A percentile compares a stretch with the other conserved stretches of the same genome.
Evolutionary conservation across 2,329 filamentous ascomycete genomes (phyloP).

Genomic region (Neopestalotiopsis rosae): DNA sequence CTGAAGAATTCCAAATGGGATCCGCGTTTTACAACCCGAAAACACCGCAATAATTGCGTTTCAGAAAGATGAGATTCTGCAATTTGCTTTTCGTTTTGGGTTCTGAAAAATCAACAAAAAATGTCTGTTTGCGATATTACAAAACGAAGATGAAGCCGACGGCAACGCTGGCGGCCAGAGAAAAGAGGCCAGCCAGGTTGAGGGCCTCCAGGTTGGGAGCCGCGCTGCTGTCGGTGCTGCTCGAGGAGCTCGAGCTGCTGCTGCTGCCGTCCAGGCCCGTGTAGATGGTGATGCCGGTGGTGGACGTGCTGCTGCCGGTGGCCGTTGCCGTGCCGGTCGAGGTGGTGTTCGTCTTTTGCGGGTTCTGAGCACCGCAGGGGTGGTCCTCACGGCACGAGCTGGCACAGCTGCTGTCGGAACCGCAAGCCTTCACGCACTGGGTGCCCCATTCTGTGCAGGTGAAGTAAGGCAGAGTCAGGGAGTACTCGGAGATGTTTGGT

Average conservation of each 20-base stretch:
- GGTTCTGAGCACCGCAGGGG: conserved; percentile 74
- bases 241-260: conserved; percentile 18
- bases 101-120: no score
- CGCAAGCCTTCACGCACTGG: conserved; percentile 69
- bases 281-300: conserved; percentile 28
- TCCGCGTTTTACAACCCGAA: not conserved
- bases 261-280: conserved; percentile 20
- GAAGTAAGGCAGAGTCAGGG: conserved; percentile 79
- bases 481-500: conserved; percentile 79
- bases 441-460: conserved; percentile 74
- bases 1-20: not conserved
- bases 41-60: not conserved
- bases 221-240: conserved; percentile 22
- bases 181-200: conserved; percentile 35
- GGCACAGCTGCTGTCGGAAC: conserved; percentile 61
- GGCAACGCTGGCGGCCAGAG: conserved; percentile 3
- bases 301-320: conserved; percentile 42
- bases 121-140: not conserved
- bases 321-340: conserved; percentile 47
- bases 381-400: conserved; percentile 66
- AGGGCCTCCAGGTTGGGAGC: conserved; percentile 34
- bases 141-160: conserved; percentile 12
- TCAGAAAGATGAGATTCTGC: not conserved
- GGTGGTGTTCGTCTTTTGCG: conserved; percentile 63
- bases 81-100: no score